A percentile compares a stretch with the other conserved stretches of the same genome.
phyloP scores from a whole-genome alignment of 148 eudicot species.

The Rhododendron henanense region DNA sequence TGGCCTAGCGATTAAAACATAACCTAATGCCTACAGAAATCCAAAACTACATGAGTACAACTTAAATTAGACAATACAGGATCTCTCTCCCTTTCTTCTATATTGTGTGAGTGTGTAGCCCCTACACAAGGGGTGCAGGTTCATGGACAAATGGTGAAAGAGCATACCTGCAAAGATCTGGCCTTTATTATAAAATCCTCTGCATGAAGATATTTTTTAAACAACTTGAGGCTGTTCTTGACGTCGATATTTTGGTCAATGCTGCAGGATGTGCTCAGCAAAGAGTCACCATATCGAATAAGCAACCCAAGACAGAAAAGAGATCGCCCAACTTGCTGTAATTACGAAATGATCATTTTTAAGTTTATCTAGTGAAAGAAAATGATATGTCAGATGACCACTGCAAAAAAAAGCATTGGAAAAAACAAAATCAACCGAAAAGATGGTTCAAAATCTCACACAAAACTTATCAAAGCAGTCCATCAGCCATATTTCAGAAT shows the following conservation, averaged over 20 bases:
- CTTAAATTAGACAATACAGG: not conserved
- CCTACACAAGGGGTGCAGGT: not conserved
- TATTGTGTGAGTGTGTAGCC: not conserved
- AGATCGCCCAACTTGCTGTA: conserved; percentile 90
- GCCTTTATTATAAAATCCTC: conserved; percentile 82
- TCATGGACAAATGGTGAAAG: not conserved
- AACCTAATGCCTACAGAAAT: conserved; percentile 75
- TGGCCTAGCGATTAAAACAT: conserved; percentile 86
- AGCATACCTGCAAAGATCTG: conserved; percentile 82
- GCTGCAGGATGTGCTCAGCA: conserved; percentile 37
- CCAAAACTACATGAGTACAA: conserved; percentile 19
- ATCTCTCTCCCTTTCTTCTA: not conserved
- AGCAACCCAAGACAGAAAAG: conserved; percentile 93
- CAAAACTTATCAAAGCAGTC: not conserved
- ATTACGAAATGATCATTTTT: conserved; percentile 7
- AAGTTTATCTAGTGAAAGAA: not conserved
- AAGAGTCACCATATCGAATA: conserved; percentile 77
- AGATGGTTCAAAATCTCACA: not conserved
- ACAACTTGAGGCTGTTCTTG: conserved; percentile 54
- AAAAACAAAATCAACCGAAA: not conserved
- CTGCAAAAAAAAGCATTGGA: not conserved
- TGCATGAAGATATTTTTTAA: conserved; percentile 80
- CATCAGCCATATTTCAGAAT: not conserved
- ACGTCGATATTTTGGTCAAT: conserved; percentile 45
- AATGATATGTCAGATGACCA: not conserved